Conservation (phyloP, 768 basidiomycete species). For the Russula olivacea region DNA sequence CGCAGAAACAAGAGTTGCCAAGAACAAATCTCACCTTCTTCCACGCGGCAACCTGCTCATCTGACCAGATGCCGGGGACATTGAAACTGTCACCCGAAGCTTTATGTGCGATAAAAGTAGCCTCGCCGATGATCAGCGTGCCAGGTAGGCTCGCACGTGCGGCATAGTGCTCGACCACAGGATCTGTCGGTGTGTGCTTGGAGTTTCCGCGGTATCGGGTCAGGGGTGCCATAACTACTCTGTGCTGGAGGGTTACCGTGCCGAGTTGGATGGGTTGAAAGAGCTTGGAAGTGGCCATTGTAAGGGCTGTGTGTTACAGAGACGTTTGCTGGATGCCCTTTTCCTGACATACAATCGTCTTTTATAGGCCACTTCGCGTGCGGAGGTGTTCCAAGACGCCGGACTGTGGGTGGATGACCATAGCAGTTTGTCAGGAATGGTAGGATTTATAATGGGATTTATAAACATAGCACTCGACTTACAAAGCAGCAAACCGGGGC, state of each 20-base stretch:
- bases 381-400: no score
- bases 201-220: conserved; percentile 41
- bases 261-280: conserved; percentile 47
- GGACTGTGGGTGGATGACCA: background rate
- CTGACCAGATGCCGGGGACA: conserved; percentile 46
- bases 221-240: conserved; percentile 49
- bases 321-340: background rate
- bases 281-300: conserved; percentile 28
- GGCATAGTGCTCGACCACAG: conserved; percentile 42
- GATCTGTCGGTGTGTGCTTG: conserved; percentile 34
- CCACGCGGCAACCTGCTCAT: conserved; percentile 51
- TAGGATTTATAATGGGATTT: no score
- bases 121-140: conserved; percentile 54
- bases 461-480: no score
- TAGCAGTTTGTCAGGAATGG: no score
- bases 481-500: no score
- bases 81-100: conserved; percentile 40
- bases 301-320: background rate
- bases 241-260: conserved; percentile 38
- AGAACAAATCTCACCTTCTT: conserved; percentile 36
- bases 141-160: conserved; percentile 46
- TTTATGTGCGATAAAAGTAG: conserved; percentile 44
- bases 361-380: background rate
- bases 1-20: background rate
- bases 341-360: background rate